Percentiles rank a stretch among this genome's conserved stretches.
Evolutionary conservation across 495 filamentous ascomycete species (phyloP).

Genomic region (Aspergillus mulundensis): DNA sequence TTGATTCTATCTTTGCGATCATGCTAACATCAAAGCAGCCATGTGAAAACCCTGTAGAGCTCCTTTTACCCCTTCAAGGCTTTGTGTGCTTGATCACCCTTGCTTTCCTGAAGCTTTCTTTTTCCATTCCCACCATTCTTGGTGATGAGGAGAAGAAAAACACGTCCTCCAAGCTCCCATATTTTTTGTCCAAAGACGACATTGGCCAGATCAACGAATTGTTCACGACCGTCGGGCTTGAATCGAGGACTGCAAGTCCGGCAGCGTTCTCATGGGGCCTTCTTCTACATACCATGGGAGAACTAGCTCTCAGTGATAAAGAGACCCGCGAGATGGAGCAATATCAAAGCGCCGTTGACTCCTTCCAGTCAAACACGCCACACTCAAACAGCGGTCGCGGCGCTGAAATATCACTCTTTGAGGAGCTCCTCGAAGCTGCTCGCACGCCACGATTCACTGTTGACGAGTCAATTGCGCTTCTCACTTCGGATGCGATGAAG

Average conservation of each 20-base stretch:
- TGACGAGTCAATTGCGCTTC: constrained; percentile 42
- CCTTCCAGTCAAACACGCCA: constrained; percentile 40
- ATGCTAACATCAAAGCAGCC: constrained; percentile 28
- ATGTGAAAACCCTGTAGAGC: constrained; percentile 41
- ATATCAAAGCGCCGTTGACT: constrained; percentile 57
- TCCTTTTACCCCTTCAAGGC: constrained; percentile 59
- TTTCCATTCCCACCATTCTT: constrained; percentile 30
- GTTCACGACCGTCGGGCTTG: constrained; percentile 49
- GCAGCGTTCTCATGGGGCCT: constrained; percentile 74
- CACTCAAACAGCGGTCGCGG: constrained; percentile 22
- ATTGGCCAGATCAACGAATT: constrained; percentile 63
- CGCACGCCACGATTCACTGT: constrained; percentile 33
- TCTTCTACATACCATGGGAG: constrained; percentile 63
- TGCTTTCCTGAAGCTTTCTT: constrained; percentile 65
- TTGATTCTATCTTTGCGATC: not conserved
- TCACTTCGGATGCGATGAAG: constrained; percentile 51
- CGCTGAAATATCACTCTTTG: constrained; percentile 44
- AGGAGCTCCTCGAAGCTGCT: constrained; percentile 48
- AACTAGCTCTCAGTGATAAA: constrained; percentile 53
- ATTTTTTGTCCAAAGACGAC: constrained; percentile 58
- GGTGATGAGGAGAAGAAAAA: constrained; percentile 15
- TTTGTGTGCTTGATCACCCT: constrained; percentile 71
- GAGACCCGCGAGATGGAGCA: constrained; percentile 59
- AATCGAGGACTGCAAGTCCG: constrained; percentile 54
- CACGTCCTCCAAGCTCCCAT: constrained; percentile 43